Evolutionary conservation across 2,329 filamentous ascomycete genomes (phyloP).

Genomic region (Cryphonectria nitschkei): DNA sequence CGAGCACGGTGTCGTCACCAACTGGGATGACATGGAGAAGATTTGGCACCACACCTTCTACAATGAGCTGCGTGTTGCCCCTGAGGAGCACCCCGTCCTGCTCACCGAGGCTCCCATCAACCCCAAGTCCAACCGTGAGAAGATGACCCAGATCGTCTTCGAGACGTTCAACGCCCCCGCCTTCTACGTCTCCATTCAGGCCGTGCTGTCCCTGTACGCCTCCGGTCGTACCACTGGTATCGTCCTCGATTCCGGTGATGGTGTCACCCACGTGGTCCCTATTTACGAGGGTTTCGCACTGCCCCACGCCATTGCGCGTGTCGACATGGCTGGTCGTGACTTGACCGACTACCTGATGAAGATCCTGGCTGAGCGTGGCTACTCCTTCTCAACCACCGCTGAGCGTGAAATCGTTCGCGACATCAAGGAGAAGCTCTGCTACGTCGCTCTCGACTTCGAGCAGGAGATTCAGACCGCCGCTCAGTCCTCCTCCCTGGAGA

Average conservation of each 20-base stretch:
- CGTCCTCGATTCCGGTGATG: conserved; percentile 99
- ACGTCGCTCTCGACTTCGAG: conserved; percentile 99
- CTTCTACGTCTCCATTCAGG: conserved; percentile 98
- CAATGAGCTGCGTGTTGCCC: conserved; percentile 99
- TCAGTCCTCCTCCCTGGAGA: conserved; percentile 98
- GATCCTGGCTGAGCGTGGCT: conserved; percentile 98
- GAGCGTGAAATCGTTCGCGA: conserved; percentile 57
- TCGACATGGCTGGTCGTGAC: conserved; percentile 99
- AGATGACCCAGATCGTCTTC: conserved; percentile 99
- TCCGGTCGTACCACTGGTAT: conserved; percentile 99
- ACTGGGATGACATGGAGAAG: conserved; percentile 99
- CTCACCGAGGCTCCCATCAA: conserved; percentile 99
- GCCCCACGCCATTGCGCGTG: conserved; percentile 99
- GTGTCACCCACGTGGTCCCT: conserved; percentile 99
- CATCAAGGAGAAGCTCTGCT: conserved; percentile 99
- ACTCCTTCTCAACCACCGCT: conserved; percentile 99
- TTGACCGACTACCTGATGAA: conserved; percentile 99
- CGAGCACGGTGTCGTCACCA: conserved; percentile 99
- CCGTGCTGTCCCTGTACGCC: conserved; percentile 97
- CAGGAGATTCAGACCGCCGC: conserved; percentile 99
- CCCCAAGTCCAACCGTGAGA: conserved; percentile 99
- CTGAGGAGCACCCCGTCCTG: conserved; percentile 99
- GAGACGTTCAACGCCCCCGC: conserved; percentile 99
- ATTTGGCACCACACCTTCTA: conserved; percentile 99
- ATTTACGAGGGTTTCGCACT: conserved; percentile 99